Evolutionary conservation across 441 rosid species (phyloP), one percentile per base, ranked within the genome.

Genomic region (Gossypium aridum): DNA sequence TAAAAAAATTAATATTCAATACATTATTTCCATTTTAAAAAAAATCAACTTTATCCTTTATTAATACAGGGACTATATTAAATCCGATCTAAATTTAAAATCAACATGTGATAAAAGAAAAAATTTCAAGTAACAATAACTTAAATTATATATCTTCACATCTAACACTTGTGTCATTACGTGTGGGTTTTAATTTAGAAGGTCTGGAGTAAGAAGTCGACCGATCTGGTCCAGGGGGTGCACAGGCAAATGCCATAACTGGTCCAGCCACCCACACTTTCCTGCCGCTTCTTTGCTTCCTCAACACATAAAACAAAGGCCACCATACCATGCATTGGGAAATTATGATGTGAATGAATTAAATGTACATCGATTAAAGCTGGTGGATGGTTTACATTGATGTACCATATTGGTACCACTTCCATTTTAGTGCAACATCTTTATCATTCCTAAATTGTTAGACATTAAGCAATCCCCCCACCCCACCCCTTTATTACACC

Each of bases 231-330:
- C 12, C 59, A 16, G 59, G 51, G 17, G 17, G 10, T n/a, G 59
- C 23, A 17, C n/a, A 47, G 53, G n/a, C 34, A 43, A 10, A 66
- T 9, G 34, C 56, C 71, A 65, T 6, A 26, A 8, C 25, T 69
- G 72, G 72, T 69, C 61, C 72, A 69, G 10, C 45, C 53, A n/a
- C 72, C 61, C 61, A 26, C 16, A 13, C 16, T 51, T 68, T 20
- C 71, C 45, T 22, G 17, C 13, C 12, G 53, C 9, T 13, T 12
- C 16, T 66, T 19, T 54, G 28, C 53, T 3, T 37, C 53, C 26
- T 64, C 56, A 6, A 45, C 31, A 13, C 55, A 66, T 20, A 12
- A 43, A 66, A 22, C 16, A 45, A 22, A 12, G 56, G 20, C 7
- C 19, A 3, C 10, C 25, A n/a, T 61, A 61, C 47, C 20, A 61